Evolutionary conservation across 192 early-diverging fungal genomes (phyloP), one percentile per base, ranked within the genome.

Genomic region (Coemansia sp.): DNA sequence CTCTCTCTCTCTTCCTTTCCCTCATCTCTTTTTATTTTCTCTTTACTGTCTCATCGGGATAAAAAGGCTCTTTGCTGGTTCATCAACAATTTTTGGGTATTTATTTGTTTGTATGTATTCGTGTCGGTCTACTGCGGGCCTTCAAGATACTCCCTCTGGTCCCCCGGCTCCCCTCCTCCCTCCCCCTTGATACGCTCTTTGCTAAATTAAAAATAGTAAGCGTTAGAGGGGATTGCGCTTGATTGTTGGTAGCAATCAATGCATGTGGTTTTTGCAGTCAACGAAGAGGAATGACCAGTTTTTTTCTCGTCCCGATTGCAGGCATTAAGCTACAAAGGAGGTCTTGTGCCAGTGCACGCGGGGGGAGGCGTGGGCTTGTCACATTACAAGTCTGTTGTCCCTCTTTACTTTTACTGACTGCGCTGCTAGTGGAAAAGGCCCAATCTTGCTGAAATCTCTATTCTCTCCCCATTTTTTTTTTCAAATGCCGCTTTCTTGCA

Each of bases 61-160:
- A 34, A 29, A 33, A 13, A 21, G 46, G 46, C 46, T 48, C 19
- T n/a, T 21, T 48, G 6, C 40, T 1, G 0, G 40, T 41, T 41
- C 40, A 41, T 41, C 50, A 74, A 53, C 50, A 66, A 33, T 35
- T 16, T 31, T 31, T 54, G 27, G 11, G 39, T 53, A 40, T 45
- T 64, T 33, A 19, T 50, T 45, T 60, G 35, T 73, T 78, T 42
- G 44, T n/a, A 72, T 66, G 17, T 40, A 42, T 67, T 44, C 45
- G 40, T n/a, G 37, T 62, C 34, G 19, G 35, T 63, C 63, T 62
- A 54, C 66, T 67, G 63, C 63, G 41, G 31, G 54, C 54, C 16
- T 31, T 34, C 31, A 31, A 3, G 54, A 57, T 57, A 16, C 54
- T 57, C 54, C 54, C 54, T 57, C 29, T 33, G 31, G 54, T 57